Conservation (phyloP, 1,139 yeast species). For the Casaregolazyma lundiana region DNA sequence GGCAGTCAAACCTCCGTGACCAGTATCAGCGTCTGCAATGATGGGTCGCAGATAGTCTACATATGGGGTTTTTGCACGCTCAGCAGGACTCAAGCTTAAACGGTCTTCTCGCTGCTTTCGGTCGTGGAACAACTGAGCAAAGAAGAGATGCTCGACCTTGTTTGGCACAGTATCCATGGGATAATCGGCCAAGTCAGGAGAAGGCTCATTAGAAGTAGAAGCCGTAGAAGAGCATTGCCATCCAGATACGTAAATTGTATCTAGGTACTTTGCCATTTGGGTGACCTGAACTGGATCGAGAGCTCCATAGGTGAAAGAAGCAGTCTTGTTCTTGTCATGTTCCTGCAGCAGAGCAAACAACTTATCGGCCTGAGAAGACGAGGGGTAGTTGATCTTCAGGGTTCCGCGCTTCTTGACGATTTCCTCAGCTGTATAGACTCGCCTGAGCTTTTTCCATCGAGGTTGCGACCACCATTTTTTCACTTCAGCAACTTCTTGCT, state of each 20-base stretch:
- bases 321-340: slow-evolving; percentile 71
- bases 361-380: slow-evolving; percentile 79
- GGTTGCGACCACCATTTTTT: slow-evolving; percentile 90
- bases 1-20: slow-evolving; percentile 98
- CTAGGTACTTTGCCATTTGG: slow-evolving; percentile 94
- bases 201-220: slow-evolving; percentile 94
- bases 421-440: slow-evolving; percentile 85
- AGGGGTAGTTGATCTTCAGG: slow-evolving; percentile 62
- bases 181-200: slow-evolving; percentile 97
- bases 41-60: slow-evolving; percentile 90
- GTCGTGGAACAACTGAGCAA: slow-evolving; percentile 96
- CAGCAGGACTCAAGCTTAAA: slow-evolving; percentile 50
- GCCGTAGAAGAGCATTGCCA: slow-evolving; percentile 99
- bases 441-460: slow-evolving; percentile 83
- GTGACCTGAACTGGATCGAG: slow-evolving; percentile 94
- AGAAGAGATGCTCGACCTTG: slow-evolving; percentile 95
- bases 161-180: slow-evolving; percentile 99
- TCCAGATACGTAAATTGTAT: slow-evolving; percentile 89
- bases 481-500: slow-evolving; percentile 66
- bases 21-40: slow-evolving; percentile 97
- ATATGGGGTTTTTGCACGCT: slow-evolving; percentile 55
- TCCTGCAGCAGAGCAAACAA: slow-evolving; percentile 62
- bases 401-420: slow-evolving; percentile 88
- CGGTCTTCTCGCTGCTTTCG: slow-evolving; percentile 92
- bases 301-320: slow-evolving; percentile 91